Evolutionary conservation across 805 yeast species (phyloP).

Genomic region (Naumovozyma castellii): DNA sequence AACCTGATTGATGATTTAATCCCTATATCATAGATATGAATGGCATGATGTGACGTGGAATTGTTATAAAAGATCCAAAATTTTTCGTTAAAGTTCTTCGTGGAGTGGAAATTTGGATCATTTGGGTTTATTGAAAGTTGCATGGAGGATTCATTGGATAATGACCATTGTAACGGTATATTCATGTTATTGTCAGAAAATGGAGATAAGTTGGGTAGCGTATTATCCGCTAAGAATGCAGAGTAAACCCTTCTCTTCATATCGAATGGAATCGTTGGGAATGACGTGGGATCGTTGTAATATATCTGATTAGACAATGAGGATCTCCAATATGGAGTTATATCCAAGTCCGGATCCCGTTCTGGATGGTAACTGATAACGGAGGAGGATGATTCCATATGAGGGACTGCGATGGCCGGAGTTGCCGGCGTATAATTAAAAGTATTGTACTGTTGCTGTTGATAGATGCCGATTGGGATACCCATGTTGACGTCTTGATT

Average conservation of each 20-base stretch:
- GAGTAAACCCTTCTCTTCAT: neutral
- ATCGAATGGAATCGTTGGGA: neutral
- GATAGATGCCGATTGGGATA: conserved; percentile 23
- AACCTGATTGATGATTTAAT: neutral
- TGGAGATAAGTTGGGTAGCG: neutral
- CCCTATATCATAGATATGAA: neutral
- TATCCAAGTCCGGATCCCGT: neutral
- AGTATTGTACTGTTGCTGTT: too few species aligned
- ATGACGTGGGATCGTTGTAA: neutral
- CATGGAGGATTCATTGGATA: neutral
- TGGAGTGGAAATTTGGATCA: neutral
- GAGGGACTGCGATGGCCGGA: neutral
- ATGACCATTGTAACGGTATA: neutral
- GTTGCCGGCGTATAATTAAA: too few species aligned
- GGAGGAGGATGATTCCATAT: neutral
- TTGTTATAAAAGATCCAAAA: neutral
- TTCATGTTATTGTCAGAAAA: neutral
- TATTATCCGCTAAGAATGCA: neutral
- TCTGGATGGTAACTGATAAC: neutral
- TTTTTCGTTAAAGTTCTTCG: neutral
- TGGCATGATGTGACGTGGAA: neutral
- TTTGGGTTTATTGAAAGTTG: neutral
- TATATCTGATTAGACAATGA: neutral
- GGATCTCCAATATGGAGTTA: neutral
- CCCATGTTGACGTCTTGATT: conserved; percentile 25